Evolutionary conservation across 352 stramenopile genomes (phyloP), one percentile per base, ranked within the genome.

Genomic region (Blastocystis sp.): DNA sequence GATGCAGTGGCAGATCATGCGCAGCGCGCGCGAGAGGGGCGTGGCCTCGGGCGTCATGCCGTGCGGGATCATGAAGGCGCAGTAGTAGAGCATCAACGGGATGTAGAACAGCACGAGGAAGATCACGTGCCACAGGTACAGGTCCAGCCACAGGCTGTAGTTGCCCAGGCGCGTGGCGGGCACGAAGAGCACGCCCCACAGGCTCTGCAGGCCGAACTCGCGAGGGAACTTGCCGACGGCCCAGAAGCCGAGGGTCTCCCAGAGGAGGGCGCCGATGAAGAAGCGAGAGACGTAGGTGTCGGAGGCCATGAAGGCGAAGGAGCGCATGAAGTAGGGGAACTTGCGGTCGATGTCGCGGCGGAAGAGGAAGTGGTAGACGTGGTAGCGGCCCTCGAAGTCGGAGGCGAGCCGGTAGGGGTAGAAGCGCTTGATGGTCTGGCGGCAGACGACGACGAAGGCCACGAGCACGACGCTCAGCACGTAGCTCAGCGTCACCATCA

Each of bases 171-270:
- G 10, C 10, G 71, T 81, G 10, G 40, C 56, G 11, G 48, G 48
- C 64, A 81, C 2, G 52, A 81, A 81, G 23, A 81, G n/a, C 14
- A 81, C 66, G 23, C 71, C 71, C 71, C 71, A 81, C 28, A 81
- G 43, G 1, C 21, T 64, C 40, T 81, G 71, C 5, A 81, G 41
- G 9, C 71, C 71, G 52, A 81, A 81, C 34, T 81, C 71, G 3
- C 41, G 17, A 4, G 71, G 71, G 43, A 67, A 81, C 2, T 41
- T 62, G 2, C 71, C 71, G 38, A 81, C 43, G 3, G 71, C 64
- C 71, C 71, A 81, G 52, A 81, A 81, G 0, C 71, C 71, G 71
- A 81, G 66, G 10, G 60, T 64, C 48, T 62, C 28, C 71, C 71
- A 81, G n/a, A 81, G 71, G 23, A 64, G 71, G 38, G 71, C 21